Conservation (phyloP, 352 stramenopile species). For the Phytophthora meadii region DNA sequence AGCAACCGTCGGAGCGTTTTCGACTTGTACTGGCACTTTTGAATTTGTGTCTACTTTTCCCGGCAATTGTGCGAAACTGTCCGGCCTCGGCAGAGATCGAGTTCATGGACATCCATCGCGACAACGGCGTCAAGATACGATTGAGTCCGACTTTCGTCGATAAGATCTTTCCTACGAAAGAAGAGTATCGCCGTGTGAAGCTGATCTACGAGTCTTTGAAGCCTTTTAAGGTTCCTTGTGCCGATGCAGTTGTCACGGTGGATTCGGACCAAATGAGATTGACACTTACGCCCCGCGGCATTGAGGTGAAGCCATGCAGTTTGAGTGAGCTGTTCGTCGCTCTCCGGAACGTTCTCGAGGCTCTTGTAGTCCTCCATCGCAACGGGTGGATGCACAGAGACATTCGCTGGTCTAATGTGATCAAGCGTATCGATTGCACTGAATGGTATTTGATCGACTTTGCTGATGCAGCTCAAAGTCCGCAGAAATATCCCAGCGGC, state of each 20-base stretch:
- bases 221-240: slow-evolving; percentile 7
- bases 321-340: slow-evolving; percentile 7
- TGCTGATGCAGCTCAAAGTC: too few relatives aligned
- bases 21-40: slow-evolving; percentile 13
- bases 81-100: slow-evolving; percentile 2
- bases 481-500: too few relatives aligned
- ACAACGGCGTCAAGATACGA: slow-evolving; percentile 3
- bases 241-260: slow-evolving; percentile 8
- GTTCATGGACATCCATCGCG: background rate
- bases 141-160: background rate
- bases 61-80: slow-evolving; percentile 3
- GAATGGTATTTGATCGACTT: too few relatives aligned
- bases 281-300: slow-evolving; percentile 18
- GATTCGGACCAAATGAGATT: background rate
- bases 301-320: slow-evolving; percentile 9
- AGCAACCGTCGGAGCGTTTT: slow-evolving; percentile 1
- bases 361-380: slow-evolving; percentile 15
- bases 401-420: too few relatives aligned
- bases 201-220: background rate
- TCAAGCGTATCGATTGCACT: too few relatives aligned
- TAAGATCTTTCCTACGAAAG: slow-evolving; percentile 1
- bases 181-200: background rate
- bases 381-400: background rate
- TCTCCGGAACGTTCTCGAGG: slow-evolving; percentile 15
- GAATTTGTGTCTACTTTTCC: slow-evolving; percentile 12